phyloP scores from a whole-genome alignment of 176 grass and related monocot genomes.

The Phragmites australis region DNA sequence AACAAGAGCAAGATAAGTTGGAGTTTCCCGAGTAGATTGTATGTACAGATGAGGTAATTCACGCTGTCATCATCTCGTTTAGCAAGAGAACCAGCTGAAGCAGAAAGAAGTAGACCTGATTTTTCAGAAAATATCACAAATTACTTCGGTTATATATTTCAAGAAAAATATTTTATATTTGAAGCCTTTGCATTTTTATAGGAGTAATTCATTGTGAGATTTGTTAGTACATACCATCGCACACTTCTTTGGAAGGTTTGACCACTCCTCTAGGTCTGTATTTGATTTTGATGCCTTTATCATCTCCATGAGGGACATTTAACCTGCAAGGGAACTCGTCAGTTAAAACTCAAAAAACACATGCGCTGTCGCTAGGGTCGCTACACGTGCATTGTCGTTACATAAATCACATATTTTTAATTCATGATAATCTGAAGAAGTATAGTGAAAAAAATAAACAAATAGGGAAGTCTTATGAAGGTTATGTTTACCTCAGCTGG shows the following conservation, averaged over 20 bases:
- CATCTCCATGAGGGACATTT: conserved; percentile 64
- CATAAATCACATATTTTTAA: neutral
- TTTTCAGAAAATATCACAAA: conserved; percentile 16
- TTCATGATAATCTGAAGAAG: neutral
- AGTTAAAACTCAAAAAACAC: neutral
- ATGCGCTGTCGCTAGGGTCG: too few relatives aligned
- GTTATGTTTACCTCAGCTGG: conserved; percentile 50
- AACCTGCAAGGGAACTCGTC: conserved; percentile 45
- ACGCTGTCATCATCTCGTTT: conserved; percentile 34
- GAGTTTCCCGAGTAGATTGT: conserved; percentile 53
- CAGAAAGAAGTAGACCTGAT: conserved; percentile 31
- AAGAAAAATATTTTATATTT: neutral
- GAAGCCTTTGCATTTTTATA: neutral
- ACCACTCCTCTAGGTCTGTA: conserved; percentile 60
- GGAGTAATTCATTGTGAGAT: neutral
- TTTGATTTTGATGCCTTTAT: conserved; percentile 72
- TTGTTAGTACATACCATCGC: conserved; percentile 29
- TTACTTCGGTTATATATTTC: conserved; percentile 2
- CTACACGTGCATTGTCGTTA: neutral
- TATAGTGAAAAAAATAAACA: neutral
- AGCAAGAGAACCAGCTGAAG: conserved; percentile 3
- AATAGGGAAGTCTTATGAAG: neutral
- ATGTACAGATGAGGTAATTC: conserved; percentile 31
- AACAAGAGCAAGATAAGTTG: conserved; percentile 62
- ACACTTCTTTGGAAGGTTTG: conserved; percentile 34